These are phyloP conservation scores for Calonectria naviculata DNA, from an alignment of 2,329 filamentous ascomycete species.

Conservation along the genomic window DNA sequence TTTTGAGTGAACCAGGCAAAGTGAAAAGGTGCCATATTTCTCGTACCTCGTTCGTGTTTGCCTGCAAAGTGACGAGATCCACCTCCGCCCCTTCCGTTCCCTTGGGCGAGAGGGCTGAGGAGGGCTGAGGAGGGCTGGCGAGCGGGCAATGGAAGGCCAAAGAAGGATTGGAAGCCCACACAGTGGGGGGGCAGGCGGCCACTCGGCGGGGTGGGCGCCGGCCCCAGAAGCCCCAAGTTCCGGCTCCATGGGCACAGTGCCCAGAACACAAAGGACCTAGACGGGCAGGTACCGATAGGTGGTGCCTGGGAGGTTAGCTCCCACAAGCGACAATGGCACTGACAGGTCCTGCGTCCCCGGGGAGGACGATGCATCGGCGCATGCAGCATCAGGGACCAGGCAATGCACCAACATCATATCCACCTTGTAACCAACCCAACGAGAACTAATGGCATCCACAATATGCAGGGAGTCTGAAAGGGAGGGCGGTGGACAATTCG, in stretches of 20 bases:
- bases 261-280: not conserved
- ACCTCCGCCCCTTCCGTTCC: slow-evolving; percentile 8
- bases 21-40: not conserved
- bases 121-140: not conserved
- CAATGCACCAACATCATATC: not conserved
- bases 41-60: slow-evolving; percentile 10
- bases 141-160: not conserved
- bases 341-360: not conserved
- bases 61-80: slow-evolving; percentile 4
- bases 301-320: not conserved
- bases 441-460: slow-evolving; percentile 5
- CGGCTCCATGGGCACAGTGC: slow-evolving; percentile 13
- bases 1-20: not conserved
- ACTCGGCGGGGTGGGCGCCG: not conserved
- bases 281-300: slow-evolving; percentile 11
- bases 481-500: not conserved
- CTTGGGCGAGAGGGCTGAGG: not conserved
- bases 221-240: slow-evolving; percentile 1
- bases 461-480: slow-evolving; percentile 18
- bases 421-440: not conserved
- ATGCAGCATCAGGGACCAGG: not conserved
- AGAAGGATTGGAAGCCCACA: slow-evolving; percentile 1
- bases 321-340: not conserved
- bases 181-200: not conserved
- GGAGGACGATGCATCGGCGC: not conserved